Evolutionary conservation across 1,139 yeast genomes (phyloP), one percentile per base, ranked within the genome.

Genomic region (Dujonia santamariae): DNA sequence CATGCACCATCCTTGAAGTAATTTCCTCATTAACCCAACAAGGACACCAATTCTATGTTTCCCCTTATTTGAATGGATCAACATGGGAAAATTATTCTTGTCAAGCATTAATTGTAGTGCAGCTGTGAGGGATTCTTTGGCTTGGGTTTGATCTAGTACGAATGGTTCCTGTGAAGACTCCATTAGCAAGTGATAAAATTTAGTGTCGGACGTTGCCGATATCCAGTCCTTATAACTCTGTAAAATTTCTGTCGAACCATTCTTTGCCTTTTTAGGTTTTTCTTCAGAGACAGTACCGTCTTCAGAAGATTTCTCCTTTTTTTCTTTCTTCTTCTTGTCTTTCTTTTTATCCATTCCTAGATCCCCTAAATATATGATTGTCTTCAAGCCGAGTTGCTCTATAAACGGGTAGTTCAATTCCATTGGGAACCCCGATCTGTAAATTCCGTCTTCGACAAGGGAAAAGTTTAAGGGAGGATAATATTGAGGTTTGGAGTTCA

Each of bases 391-490:
- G 33, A 92, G 61, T 32, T 79, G 83, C 46, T 79, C 76, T 18
- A 92, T 67, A 48, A 85, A 92, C 11, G 85, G 78, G 51, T 80
- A 86, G 59, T 88, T 90, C 46, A 81, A 74, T 1, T 85, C 85
- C 65, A 87, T 85, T 3, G 98, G 98, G 51, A 88, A 95, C 3
- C 98, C 98, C 2, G 95, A 83, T 23, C 98, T 67, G 56, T 88
- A 92, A 13, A 92, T 77, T 4, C 86, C 80, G 40, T 85, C 90
- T 44, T 86, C 96, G 2, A 90, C 96, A 14, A 86, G 74, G 1
- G 96, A 78, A 53, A 90, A 90, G 59, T 88, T 88, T 46, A 92
- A 68, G 2, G 98, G 98, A 2, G 98, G 97, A 6, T 87, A 95
- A 43, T 60, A 56, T 31, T 54, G 59, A 4, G 54, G 52, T 27